Base-by-base conservation (phyloP, 768 basidiomycete species). In the Agaricus sinodeliciosus region DNA sequence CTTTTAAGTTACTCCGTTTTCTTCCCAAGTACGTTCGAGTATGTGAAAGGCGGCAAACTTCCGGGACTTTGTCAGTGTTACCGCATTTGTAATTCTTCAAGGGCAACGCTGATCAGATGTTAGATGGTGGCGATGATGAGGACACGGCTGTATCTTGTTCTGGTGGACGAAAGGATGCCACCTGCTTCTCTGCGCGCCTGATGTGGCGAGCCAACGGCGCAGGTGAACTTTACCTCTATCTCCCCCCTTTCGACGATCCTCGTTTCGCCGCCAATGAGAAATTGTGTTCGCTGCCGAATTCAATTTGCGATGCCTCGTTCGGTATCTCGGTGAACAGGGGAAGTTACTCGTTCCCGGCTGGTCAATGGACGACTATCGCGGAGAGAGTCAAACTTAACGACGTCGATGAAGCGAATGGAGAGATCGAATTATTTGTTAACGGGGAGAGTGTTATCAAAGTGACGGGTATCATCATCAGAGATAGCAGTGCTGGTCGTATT, bases 351-450 rank as follows among this genome's bases (percentile, higher is more conserved):
- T 87, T 82, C 69, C 59, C 69, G 19, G 63, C 77, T 7, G 85
- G 85, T 34, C 59, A 65, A 52, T 85, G 87, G 80, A 81, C 74
- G 13, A 77, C 76, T 7, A 72, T 88, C 48, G 66, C 73, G n/a
- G 72, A 87, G 67, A 76, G 86, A 51, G 75, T 89, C 42, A 74
- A 72, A 63, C 75, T 90, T 58, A 90, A 90, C 66, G 80, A 82
- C 51, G 74, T 72, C 28, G 82, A 80, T 6, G 55, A 75, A 61
- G 71, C 75, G 7, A 82, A 90, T 60, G 87, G 87, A 57, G 81
- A 84, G 65, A 62, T 85, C 26, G 72, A 85, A 63, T 64, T 87
- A 16, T 83, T 76, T 60, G 74, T 77, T 25, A 71, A 80, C 55
- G 84, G 84, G 31, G 60, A 75, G 65, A 79, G 76, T 58, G 76